These are phyloP conservation scores for Ustilago loliicola DNA, from an alignment of 1,284 basidiomycete genomes.

Conservation along the genomic window DNA sequence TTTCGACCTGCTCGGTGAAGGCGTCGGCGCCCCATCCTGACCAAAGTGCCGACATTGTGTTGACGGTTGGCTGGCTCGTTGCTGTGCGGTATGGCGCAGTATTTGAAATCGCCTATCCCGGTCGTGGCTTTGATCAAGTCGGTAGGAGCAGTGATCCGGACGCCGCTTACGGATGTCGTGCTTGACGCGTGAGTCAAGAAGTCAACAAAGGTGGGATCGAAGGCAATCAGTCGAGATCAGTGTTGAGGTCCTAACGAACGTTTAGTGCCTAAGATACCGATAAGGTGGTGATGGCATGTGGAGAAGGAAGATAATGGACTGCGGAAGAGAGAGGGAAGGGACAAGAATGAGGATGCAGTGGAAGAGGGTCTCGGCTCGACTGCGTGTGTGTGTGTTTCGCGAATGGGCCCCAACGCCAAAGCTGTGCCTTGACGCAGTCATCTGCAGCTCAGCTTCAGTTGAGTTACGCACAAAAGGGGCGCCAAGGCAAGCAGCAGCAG, in stretches of 20 bases:
- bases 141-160: background rate
- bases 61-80: background rate
- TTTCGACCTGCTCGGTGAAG: constrained; percentile 74
- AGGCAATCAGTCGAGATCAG: background rate
- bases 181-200: background rate
- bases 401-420: constrained; percentile 16
- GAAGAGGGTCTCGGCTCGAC: constrained; percentile 21
- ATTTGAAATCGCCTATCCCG: too few relatives aligned
- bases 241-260: background rate
- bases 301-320: background rate
- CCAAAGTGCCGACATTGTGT: constrained; percentile 57
- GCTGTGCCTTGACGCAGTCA: constrained; percentile 10
- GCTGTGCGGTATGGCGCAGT: too few relatives aligned
- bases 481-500: background rate
- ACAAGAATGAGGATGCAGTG: background rate
- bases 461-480: background rate
- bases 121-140: too few relatives aligned
- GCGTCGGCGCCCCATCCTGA: constrained; percentile 62
- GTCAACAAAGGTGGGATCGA: background rate
- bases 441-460: constrained; percentile 14
- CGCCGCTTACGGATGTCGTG: background rate
- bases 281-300: background rate
- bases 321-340: background rate
- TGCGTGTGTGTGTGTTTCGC: constrained; percentile 15
- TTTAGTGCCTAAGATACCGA: background rate